Evolutionary conservation across 1,284 basidiomycete species (phyloP), one percentile per base, ranked within the genome.

Genomic region (Apiotrichum montevideense): DNA sequence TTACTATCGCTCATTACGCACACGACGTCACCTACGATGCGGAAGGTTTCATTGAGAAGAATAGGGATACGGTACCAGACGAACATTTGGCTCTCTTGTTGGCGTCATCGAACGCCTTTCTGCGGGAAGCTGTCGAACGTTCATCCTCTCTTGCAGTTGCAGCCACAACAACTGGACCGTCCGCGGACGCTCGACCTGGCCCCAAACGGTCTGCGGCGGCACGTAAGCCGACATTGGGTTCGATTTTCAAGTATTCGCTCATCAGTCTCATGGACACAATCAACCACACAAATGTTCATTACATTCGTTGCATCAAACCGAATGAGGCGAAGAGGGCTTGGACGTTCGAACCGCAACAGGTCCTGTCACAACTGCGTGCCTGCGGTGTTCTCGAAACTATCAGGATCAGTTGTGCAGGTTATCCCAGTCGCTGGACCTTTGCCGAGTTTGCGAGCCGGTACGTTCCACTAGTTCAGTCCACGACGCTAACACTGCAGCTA

Each of bases 321-420:
- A 99, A 99, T 74, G 96, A 98, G 71, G 83, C 84, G 62, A 99
- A 98, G 79, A 85, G 83, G 58, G 93, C 96, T 21, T 99, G 96
- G 96, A 90, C 93, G 72, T 94, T 98, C 68, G 86, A 90, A 55
- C 90, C 95, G 33, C 91, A 95, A 66, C 94, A 98, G 74, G 95
- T 99, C 14, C 79, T 99, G 42, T 87, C 91, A 37, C 96, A 99
- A 74, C 80, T 99, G 41, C 84, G 96, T 47, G 96, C 96, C 57
- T 99, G 96, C 77, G 96, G 96, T 87, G 96, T 99, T 48, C 81
- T 99, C 51, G 96, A 99, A 77, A 99, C 96, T 2, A 99, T 99
- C 70, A 85, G 94, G 56, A 99, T 99, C 73, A 95, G 90, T 79
- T 98, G 95, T 74, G 96, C 96, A 43, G 96, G 96, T 40, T 99